phyloP scores from a whole-genome alignment of 495 filamentous ascomycete species.

The Daldinia loculata region DNA sequence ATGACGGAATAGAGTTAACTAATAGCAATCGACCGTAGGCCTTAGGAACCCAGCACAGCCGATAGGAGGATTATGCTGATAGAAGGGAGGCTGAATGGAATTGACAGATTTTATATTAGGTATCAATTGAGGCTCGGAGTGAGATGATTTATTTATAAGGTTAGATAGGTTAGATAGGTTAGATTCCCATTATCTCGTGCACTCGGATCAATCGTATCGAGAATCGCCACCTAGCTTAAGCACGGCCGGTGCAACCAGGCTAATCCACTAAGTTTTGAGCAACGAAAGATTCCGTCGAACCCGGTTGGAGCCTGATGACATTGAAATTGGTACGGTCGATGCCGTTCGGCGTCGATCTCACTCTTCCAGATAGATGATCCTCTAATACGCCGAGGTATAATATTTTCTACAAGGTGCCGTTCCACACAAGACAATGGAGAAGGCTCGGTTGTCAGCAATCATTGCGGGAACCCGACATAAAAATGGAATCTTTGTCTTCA shows the following conservation, averaged over 20 bases:
- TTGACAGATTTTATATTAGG: constrained; percentile 3
- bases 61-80: not conserved
- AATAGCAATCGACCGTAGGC: constrained; percentile 2
- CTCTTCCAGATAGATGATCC: not conserved
- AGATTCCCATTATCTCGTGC: constrained; percentile 19
- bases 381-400: not conserved
- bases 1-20: not conserved
- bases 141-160: constrained; percentile 20
- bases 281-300: constrained; percentile 23
- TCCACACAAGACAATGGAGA: not conserved
- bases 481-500: constrained; percentile 16
- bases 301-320: constrained; percentile 17
- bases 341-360: constrained; percentile 5
- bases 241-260: constrained; percentile 27
- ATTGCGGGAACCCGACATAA: not conserved
- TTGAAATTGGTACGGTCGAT: not conserved
- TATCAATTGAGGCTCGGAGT: constrained; percentile 7
- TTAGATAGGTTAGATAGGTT: constrained; percentile 3
- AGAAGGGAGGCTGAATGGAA: not conserved
- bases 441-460: not conserved
- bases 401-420: constrained; percentile 5
- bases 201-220: constrained; percentile 26
- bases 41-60: no score
- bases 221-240: constrained; percentile 30
- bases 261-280: constrained; percentile 4